Evolutionary conservation across 345 rosid genomes (phyloP).

Genomic region (Eucalyptus cloeziana): DNA sequence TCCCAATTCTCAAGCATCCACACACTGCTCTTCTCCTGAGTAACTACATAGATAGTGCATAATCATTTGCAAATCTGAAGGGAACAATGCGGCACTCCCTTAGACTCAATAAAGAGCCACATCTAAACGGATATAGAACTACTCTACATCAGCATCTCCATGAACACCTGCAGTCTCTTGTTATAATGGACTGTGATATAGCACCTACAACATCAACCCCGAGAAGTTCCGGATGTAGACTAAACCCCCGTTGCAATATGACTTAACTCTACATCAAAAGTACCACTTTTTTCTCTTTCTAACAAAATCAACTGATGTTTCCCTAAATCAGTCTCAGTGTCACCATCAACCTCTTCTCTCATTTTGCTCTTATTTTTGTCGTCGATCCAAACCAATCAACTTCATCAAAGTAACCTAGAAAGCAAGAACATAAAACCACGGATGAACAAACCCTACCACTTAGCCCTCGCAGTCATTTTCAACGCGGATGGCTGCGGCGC

Average conservation of each 20-base stretch:
- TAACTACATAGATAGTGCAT: background rate
- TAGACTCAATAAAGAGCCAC: background rate
- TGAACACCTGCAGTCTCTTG: background rate
- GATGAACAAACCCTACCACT: slow-evolving; percentile 36
- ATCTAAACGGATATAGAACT: background rate
- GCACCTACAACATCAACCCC: background rate
- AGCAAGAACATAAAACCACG: background rate
- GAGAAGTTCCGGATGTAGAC: background rate
- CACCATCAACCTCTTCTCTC: background rate
- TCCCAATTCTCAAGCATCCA: background rate
- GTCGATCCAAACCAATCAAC: background rate
- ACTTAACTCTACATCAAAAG: background rate
- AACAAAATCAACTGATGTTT: background rate
- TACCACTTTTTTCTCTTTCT: background rate
- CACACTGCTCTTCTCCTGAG: background rate
- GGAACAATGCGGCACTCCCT: background rate
- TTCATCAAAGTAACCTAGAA: background rate
- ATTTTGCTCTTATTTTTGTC: background rate
- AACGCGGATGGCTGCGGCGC: slow-evolving; percentile 81
- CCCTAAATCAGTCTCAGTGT: background rate
- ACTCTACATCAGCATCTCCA: background rate
- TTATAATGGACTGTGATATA: background rate
- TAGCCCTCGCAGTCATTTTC: slow-evolving; percentile 90
- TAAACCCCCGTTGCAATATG: background rate
- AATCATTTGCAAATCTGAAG: background rate